Base-by-base conservation (phyloP, 108 stramenopile genomes). In the Skeletonema tropicum region DNA sequence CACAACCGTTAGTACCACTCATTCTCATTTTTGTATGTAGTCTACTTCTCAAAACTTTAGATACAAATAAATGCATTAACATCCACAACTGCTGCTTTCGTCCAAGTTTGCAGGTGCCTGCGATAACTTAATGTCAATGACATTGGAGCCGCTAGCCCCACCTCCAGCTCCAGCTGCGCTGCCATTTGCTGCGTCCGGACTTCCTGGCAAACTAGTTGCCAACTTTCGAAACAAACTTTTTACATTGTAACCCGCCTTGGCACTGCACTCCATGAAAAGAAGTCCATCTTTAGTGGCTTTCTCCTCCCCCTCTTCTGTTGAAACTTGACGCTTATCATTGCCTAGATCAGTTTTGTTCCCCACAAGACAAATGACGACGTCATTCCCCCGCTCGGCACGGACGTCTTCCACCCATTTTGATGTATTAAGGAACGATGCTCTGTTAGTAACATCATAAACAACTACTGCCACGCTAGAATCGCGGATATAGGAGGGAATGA, bases 391-490 rank as follows among this genome's bases (percentile, higher is more conserved):
- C 75, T 98, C 99, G 30, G 94, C 94, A 31, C 99, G 86, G 3
- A 99, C 98, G 71, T 99, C 99, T 74, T 97, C 97, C 15, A 99
- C 92, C 99, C 99, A 99, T 77, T 99, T 98, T 65, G 96, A 65
- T 46, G 97, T 97, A 78, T 99, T 99, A 30, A 97, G 83, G 76
- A 98, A 99, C 10, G 96, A 96, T 21, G 96, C 94, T 11, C 97
- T 89, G 73, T 96, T 98, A 68, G 97, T 96, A 14, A 99, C 98
- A 86, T 99, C 99, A 66, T 99, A 99, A 2, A 97, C 97, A 11
- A 99, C 94, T 9, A 99, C 98, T 32, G 98, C 98, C 9, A 99
- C 98, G 14, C 90, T 93, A 0, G 97, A 98, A 79, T 99, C 99
- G 26, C 99, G 91, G 85, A 99, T 99, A 75, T 99, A 99, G 42